Conservation (phyloP, 495 filamentous ascomycete species). For the Sporormia fimetaria region DNA sequence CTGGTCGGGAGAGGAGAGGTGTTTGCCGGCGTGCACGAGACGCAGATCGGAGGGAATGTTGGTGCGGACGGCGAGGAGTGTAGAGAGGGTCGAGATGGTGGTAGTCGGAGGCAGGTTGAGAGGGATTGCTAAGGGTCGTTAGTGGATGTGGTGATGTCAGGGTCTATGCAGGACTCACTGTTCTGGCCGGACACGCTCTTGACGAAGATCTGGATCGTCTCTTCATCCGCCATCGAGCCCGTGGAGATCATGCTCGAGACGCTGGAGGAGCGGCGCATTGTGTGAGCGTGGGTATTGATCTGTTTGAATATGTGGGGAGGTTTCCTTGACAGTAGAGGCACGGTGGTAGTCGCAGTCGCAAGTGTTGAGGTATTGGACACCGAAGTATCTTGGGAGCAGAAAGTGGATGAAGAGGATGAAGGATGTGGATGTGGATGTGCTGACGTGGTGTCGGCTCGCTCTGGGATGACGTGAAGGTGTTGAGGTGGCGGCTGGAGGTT, state of each 20-base stretch:
- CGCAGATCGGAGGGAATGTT: conserved; percentile 34
- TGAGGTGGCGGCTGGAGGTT: too few relatives aligned
- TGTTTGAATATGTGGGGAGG: neutral
- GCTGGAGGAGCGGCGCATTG: conserved; percentile 32
- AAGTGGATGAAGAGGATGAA: too few relatives aligned
- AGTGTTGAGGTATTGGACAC: too few relatives aligned
- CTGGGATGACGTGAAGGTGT: too few relatives aligned
- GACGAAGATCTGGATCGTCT: conserved; percentile 43
- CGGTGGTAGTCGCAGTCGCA: too few relatives aligned
- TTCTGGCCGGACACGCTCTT: conserved; percentile 37
- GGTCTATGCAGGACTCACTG: conserved; percentile 31
- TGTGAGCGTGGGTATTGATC: neutral
- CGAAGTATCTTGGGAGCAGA: too few relatives aligned
- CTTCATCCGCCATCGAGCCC: conserved; percentile 26
- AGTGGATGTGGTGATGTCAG: conserved; percentile 5
- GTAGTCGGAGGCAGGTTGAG: conserved; percentile 35
- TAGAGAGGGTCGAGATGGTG: conserved; percentile 35
- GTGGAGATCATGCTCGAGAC: conserved; percentile 30
- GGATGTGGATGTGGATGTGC: too few relatives aligned
- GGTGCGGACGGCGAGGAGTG: conserved; percentile 38
- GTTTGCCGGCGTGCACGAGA: conserved; percentile 39
- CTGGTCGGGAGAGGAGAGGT: conserved; percentile 30
- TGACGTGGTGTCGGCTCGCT: too few relatives aligned
- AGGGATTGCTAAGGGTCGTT: conserved; percentile 33
- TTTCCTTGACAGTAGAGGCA: conserved; percentile 2